phyloP scores from a whole-genome alignment of 225 moss, liverwort and hornwort genomes.

The Rhytidiadelphus loreus region DNA sequence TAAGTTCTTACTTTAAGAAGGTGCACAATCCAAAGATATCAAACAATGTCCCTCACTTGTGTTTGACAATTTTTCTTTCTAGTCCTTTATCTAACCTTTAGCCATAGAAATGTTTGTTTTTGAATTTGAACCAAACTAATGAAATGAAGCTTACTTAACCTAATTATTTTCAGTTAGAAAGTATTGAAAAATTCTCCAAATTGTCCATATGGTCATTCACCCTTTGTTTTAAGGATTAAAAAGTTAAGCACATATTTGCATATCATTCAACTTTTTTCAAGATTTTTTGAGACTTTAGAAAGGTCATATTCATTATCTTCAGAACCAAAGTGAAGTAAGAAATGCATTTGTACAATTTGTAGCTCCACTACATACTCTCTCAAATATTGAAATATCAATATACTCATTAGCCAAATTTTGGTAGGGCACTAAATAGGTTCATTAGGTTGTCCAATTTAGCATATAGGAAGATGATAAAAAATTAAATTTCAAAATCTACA shows the following conservation, averaged over 20 bases:
- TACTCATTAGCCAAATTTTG: neutral
- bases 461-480: too few relatives aligned
- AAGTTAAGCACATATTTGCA: neutral
- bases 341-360: neutral
- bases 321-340: neutral
- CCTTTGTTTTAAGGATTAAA: accelerated
- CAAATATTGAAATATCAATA: neutral
- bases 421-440: accelerated
- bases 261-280: neutral
- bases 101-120: neutral
- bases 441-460: neutral
- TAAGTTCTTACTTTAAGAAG: neutral
- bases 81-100: neutral
- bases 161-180: neutral
- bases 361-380: neutral
- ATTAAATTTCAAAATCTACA: too few relatives aligned
- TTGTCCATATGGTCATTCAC: too few relatives aligned
- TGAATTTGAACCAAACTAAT: neutral
- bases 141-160: neutral
- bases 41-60: neutral
- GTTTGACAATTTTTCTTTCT: neutral
- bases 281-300: neutral
- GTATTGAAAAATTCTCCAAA: neutral
- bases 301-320: neutral
- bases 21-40: neutral